These are phyloP conservation scores for Pythium phragmiticola DNA, from an alignment of 352 stramenopile species.

Conservation along the genomic window DNA sequence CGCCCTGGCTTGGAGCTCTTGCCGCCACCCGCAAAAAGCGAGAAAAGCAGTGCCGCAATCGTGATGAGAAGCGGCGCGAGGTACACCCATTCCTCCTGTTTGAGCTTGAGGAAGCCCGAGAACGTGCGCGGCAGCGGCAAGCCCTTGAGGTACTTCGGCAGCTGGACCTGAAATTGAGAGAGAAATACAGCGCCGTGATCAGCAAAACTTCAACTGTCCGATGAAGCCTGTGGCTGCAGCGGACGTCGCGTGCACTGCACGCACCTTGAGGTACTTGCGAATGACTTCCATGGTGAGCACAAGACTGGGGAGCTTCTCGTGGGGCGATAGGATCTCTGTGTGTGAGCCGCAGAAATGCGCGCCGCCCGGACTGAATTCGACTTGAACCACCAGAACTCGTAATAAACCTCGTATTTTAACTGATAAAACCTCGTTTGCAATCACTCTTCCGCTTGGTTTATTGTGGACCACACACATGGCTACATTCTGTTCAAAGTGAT, in stretches of 20 bases:
- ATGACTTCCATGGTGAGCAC: constrained; percentile 64
- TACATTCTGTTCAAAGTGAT: constrained; percentile 14
- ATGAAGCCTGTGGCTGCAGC: not conserved
- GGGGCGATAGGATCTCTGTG: not conserved
- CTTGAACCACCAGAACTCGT: constrained; percentile 29
- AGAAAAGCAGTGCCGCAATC: constrained; percentile 67
- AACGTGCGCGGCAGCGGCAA: constrained; percentile 82
- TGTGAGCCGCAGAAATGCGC: constrained; percentile 1
- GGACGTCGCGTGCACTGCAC: not conserved
- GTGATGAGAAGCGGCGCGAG: constrained; percentile 79
- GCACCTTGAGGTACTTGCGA: constrained; percentile 77
- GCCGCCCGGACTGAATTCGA: not conserved
- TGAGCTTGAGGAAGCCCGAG: constrained; percentile 80
- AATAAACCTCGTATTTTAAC: constrained; percentile 15
- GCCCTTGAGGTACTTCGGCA: constrained; percentile 83
- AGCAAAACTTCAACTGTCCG: constrained; percentile 6
- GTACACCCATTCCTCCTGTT: constrained; percentile 84
- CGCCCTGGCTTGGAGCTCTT: constrained; percentile 56
- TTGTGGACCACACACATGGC: constrained; percentile 27
- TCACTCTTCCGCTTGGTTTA: constrained; percentile 3
- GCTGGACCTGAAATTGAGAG: constrained; percentile 36
- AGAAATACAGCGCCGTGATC: constrained; percentile 8
- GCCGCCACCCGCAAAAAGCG: constrained; percentile 49
- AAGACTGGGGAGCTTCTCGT: not conserved
- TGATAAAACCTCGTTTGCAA: constrained; percentile 18